phyloP scores from a whole-genome alignment of 2,329 filamentous ascomycete species.

The Botrytis porri region DNA sequence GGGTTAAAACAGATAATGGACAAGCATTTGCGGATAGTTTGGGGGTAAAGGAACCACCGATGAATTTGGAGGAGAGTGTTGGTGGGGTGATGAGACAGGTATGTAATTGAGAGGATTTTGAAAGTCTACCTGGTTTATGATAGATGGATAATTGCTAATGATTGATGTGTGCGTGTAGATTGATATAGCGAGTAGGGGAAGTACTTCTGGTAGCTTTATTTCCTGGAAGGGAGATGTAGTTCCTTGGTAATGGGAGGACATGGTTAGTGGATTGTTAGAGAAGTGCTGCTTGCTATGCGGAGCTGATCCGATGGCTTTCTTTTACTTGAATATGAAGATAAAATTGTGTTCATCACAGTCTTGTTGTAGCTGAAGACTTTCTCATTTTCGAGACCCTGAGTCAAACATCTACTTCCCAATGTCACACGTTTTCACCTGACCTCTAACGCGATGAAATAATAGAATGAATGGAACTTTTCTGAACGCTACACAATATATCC shows the following conservation, averaged over 20 bases:
- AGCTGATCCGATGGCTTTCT: not conserved
- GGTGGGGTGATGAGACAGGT: slow-evolving; percentile 31
- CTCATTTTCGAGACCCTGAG: rapidly evolving
- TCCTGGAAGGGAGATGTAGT: slow-evolving; percentile 28
- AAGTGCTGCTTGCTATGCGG: not conserved
- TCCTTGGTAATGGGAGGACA: slow-evolving; percentile 23
- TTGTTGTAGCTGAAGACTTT: no score
- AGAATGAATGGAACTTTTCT: not conserved
- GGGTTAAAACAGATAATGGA: slow-evolving; percentile 45
- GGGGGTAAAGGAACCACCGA: slow-evolving; percentile 39
- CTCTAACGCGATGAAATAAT: not conserved
- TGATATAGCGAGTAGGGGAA: slow-evolving; percentile 41
- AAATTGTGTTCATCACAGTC: no score
- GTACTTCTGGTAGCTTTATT: slow-evolving; percentile 33
- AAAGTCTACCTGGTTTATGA: not conserved
- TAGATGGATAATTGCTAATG: not conserved
- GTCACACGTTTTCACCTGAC: rapidly evolving
- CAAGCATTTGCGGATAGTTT: slow-evolving; percentile 38
- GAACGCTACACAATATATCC: not conserved
- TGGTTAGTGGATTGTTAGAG: not conserved
- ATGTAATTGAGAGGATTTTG: slow-evolving; percentile 5
- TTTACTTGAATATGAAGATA: no score
- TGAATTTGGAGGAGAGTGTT: slow-evolving; percentile 40
- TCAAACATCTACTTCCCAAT: not conserved
- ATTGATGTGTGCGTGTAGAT: slow-evolving; percentile 22